phyloP scores from a whole-genome alignment of 2,329 filamentous ascomycete species.

The Monilinia vaccinii-corymbosi region DNA sequence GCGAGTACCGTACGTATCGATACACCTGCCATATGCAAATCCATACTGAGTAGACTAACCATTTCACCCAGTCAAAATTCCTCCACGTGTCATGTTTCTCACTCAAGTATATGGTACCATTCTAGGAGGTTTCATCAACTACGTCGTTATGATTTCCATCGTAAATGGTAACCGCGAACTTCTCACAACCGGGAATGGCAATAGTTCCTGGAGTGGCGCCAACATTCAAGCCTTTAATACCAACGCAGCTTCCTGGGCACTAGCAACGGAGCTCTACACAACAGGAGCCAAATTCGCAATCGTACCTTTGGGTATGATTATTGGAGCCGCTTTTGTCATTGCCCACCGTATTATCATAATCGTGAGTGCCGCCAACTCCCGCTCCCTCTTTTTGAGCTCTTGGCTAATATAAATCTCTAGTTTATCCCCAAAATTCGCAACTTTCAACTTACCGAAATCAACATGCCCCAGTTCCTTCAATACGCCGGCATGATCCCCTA shows the following conservation, averaged over 20 bases:
- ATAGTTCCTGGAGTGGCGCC: constrained; percentile 40
- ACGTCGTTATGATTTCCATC: constrained; percentile 38
- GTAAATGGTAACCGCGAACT: constrained; percentile 35
- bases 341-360: constrained; percentile 36
- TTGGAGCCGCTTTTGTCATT: constrained; percentile 38
- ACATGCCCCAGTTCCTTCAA: constrained; percentile 45
- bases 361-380: constrained; percentile 28
- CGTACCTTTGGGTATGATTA: constrained; percentile 41
- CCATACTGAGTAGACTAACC: constrained; percentile 22
- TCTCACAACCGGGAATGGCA: constrained; percentile 34
- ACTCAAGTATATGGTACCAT: constrained; percentile 37
- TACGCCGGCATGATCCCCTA: constrained; percentile 46
- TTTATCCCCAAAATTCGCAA: constrained; percentile 38
- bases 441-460: constrained; percentile 37
- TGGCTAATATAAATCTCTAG: constrained; percentile 24
- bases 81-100: constrained; percentile 36
- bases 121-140: constrained; percentile 38
- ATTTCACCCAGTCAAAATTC: constrained; percentile 37
- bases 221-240: constrained; percentile 40
- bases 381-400: not conserved
- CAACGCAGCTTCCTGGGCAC: constrained; percentile 36
- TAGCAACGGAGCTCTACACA: constrained; percentile 46
- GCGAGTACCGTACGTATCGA: constrained; percentile 41
- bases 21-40: not conserved
- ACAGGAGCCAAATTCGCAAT: constrained; percentile 35